These are phyloP conservation scores for Lentinus tigrinus DNA, from an alignment of 768 basidiomycete genomes.

Conservation along the genomic window DNA sequence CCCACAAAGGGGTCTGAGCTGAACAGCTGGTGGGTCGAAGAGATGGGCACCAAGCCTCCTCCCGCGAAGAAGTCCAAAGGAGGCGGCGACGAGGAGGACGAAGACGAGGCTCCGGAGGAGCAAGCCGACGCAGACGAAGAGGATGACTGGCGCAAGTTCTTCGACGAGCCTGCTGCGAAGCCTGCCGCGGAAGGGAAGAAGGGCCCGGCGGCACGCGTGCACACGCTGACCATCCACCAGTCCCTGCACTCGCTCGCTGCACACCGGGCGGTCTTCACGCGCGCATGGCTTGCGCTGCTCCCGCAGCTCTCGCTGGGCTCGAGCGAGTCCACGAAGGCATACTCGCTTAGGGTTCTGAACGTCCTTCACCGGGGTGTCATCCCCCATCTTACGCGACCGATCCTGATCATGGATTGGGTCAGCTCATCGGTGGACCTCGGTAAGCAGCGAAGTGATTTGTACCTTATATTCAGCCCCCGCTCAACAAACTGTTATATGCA, in stretches of 20 bases:
- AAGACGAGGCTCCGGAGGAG: slow-evolving; percentile 37
- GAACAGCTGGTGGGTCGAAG: slow-evolving; percentile 77
- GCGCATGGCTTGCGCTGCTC: slow-evolving; percentile 75
- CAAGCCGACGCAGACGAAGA: slow-evolving; percentile 26
- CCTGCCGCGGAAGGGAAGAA: slow-evolving; percentile 34
- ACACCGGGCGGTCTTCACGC: slow-evolving; percentile 79
- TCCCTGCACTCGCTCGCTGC: slow-evolving; percentile 73
- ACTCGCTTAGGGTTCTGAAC: slow-evolving; percentile 61
- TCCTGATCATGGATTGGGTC: slow-evolving; percentile 91
- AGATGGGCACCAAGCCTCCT: slow-evolving; percentile 50
- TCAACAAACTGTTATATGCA: slow-evolving; percentile 25
- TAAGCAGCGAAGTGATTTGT: slow-evolving; percentile 29
- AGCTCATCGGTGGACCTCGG: slow-evolving; percentile 81
- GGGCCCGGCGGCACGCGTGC: slow-evolving; percentile 45
- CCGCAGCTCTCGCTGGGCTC: slow-evolving; percentile 50
- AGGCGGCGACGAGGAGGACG: slow-evolving; percentile 27
- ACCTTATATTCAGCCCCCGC: not conserved
- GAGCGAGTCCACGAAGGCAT: slow-evolving; percentile 31
- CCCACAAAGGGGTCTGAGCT: slow-evolving; percentile 69
- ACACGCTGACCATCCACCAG: slow-evolving; percentile 72
- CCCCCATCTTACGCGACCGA: slow-evolving; percentile 76
- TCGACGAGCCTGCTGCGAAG: slow-evolving; percentile 55
- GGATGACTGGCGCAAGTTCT: slow-evolving; percentile 82
- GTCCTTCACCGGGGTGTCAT: slow-evolving; percentile 82
- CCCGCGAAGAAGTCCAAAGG: slow-evolving; percentile 25